Evolutionary conservation across 2,329 filamentous ascomycete species (phyloP).

Genomic region (Juglanconis oblonga): DNA sequence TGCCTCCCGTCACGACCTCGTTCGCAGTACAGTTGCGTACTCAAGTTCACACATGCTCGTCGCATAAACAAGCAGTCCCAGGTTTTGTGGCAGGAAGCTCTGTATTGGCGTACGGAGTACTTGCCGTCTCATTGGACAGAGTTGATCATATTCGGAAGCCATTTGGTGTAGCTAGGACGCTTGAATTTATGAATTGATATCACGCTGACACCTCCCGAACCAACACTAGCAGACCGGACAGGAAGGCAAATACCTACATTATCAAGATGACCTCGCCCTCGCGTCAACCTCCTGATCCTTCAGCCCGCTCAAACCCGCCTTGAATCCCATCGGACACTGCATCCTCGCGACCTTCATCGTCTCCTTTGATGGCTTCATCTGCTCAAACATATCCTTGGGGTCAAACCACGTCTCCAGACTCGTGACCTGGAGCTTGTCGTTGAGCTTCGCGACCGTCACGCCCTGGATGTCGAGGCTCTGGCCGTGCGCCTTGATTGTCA

Average conservation of each 20-base stretch:
- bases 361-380: conserved; percentile 15
- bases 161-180: no score
- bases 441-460: conserved; percentile 59
- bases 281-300: neutral
- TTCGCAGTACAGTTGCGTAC: no score
- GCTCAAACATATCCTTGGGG: conserved; percentile 18
- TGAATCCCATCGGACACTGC: conserved; percentile 17
- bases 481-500: conserved; percentile 59
- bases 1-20: no score
- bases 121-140: no score
- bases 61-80: no score
- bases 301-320: neutral
- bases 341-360: conserved; percentile 14
- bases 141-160: no score
- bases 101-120: no score
- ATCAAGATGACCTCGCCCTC: neutral
- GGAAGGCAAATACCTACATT: neutral
- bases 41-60: no score
- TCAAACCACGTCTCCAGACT: conserved; percentile 19
- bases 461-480: conserved; percentile 62
- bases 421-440: conserved; percentile 54
- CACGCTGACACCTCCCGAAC: neutral
- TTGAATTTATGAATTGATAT: neutral
- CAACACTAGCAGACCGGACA: neutral
- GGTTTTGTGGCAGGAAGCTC: no score